phyloP scores from a whole-genome alignment of 495 filamentous ascomycete genomes.

The Penicillium subrubescens region DNA sequence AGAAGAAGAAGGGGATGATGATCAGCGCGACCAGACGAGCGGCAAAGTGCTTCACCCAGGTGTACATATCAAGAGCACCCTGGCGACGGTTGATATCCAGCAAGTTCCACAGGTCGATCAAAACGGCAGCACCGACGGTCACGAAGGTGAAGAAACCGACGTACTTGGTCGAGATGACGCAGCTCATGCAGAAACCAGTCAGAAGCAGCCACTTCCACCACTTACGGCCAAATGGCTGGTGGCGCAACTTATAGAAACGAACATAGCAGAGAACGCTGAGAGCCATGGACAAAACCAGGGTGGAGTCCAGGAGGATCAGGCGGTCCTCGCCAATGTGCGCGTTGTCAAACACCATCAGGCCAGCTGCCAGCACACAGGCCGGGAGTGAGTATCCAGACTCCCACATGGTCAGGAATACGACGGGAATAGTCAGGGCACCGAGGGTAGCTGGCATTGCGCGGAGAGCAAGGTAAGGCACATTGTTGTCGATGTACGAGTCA shows the following conservation, averaged over 20 bases:
- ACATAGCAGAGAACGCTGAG: constrained; percentile 91
- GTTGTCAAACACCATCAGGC: constrained; percentile 93
- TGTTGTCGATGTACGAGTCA: constrained; percentile 96
- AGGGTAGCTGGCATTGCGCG: constrained; percentile 90
- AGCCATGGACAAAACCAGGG: constrained; percentile 93
- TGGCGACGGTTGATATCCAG: constrained; percentile 81
- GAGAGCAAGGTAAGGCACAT: constrained; percentile 95
- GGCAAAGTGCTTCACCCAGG: constrained; percentile 87
- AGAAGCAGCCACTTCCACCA: constrained; percentile 99
- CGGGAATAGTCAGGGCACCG: constrained; percentile 90
- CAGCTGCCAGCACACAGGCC: constrained; percentile 82
- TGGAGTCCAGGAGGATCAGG: constrained; percentile 92
- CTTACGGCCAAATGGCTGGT: constrained; percentile 85
- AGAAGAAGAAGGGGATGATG: constrained; percentile 92
- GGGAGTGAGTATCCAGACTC: constrained; percentile 96
- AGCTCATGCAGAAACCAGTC: constrained; percentile 91
- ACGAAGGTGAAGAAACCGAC: constrained; percentile 97
- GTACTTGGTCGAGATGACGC: constrained; percentile 98
- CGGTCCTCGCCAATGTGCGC: constrained; percentile 97
- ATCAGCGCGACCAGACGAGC: constrained; percentile 84
- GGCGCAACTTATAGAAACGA: constrained; percentile 95
- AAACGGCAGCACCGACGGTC: constrained; percentile 90
- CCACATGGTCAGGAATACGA: constrained; percentile 98
- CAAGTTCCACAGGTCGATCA: constrained; percentile 93
- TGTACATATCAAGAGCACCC: constrained; percentile 72